Evolutionary conservation across 768 basidiomycete genomes (phyloP).

Genomic region (Calvatia gigantea): DNA sequence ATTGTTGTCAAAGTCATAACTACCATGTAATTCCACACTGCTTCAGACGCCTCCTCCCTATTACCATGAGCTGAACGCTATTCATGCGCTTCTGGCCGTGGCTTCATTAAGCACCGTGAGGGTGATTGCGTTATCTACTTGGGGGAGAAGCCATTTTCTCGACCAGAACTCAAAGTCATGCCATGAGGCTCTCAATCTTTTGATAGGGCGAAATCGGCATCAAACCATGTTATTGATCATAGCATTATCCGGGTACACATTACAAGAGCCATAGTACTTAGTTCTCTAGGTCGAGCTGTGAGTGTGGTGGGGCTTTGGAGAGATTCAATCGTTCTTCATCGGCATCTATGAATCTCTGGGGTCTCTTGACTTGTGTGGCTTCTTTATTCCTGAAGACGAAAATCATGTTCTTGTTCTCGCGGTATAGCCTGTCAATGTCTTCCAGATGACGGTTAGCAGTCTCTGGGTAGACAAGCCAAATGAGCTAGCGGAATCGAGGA

Average conservation of each 20-base stretch:
- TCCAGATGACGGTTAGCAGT: conserved; percentile 47
- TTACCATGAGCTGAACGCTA: neutral
- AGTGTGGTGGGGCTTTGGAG: neutral
- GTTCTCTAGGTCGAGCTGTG: neutral
- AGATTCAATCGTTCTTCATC: conserved; percentile 25
- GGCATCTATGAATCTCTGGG: conserved; percentile 38
- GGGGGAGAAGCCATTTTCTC: conserved; percentile 50
- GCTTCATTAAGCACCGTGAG: conserved; percentile 30
- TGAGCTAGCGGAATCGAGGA: conserved; percentile 25
- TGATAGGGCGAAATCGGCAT: neutral
- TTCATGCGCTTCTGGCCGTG: conserved; percentile 22
- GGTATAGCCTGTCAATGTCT: conserved; percentile 46
- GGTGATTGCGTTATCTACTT: conserved; percentile 53
- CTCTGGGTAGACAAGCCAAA: conserved; percentile 47
- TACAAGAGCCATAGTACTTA: neutral
- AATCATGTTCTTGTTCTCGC: conserved; percentile 38
- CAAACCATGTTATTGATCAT: no score
- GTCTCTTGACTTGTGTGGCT: conserved; percentile 39
- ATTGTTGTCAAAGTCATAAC: no score
- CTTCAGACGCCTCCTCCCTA: conserved; percentile 27
- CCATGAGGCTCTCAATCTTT: neutral
- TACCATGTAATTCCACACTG: conserved; percentile 46
- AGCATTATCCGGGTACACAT: no score
- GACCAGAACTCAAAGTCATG: conserved; percentile 37
- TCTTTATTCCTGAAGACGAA: conserved; percentile 40